phyloP scores from a whole-genome alignment of 139 green algal genomes.

The Dunaliella sp. region DNA sequence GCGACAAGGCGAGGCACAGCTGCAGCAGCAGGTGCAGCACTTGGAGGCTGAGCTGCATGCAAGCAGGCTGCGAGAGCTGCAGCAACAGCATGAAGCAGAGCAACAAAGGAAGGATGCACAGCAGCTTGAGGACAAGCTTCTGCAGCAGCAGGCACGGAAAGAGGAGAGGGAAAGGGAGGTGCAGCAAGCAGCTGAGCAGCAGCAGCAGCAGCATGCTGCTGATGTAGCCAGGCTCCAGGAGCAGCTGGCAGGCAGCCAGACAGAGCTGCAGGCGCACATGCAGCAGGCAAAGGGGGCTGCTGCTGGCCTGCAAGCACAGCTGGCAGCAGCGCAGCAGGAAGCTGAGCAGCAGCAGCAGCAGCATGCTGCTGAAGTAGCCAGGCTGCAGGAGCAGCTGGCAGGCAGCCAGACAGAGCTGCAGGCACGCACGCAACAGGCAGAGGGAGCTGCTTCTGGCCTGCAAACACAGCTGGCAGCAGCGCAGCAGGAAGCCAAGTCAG shows the following conservation, averaged over 20 bases:
- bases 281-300: not conserved
- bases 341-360: not conserved
- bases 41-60: no score
- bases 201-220: not conserved
- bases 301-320: not conserved
- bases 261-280: not conserved
- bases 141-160: not conserved
- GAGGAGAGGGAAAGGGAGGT: not conserved
- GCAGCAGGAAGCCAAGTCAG: not conserved
- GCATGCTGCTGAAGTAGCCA: not conserved
- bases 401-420: not conserved
- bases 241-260: not conserved
- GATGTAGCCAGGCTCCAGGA: not conserved
- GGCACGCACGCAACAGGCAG: not conserved
- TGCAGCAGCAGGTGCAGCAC: not conserved
- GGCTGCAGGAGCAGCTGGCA: not conserved
- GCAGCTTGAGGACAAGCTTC: not conserved
- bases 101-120: not conserved
- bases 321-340: not conserved
- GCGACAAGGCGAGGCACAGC: not conserved
- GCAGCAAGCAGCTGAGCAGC: not conserved
- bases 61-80: not conserved
- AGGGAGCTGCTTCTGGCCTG: not conserved
- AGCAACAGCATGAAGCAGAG: not conserved
- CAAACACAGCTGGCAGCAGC: not conserved